A percentile compares a stretch with the other conserved stretches of the same genome.
Evolutionary conservation across 2,329 filamentous ascomycete species (phyloP).

Genomic region (Ascochyta koolunga): DNA sequence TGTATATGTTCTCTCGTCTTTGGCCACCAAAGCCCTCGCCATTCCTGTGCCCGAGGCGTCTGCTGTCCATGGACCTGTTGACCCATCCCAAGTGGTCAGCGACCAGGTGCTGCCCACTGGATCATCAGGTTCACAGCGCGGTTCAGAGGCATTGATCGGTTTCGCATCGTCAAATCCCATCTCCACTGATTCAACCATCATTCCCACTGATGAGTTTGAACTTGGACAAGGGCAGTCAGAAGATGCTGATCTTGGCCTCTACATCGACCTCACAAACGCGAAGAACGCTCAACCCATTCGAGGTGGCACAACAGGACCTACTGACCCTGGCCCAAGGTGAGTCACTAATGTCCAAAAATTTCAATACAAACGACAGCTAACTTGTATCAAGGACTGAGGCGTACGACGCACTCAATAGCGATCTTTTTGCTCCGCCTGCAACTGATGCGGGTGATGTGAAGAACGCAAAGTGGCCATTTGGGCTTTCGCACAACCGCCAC

Average conservation of each 20-base stretch:
- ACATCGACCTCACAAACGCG: conserved; percentile 46
- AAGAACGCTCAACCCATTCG: conserved; percentile 52
- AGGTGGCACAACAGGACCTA: conserved; percentile 46
- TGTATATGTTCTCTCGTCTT: conserved; percentile 1
- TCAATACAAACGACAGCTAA: neutral
- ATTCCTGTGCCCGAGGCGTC: conserved; percentile 14
- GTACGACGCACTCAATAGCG: conserved; percentile 49
- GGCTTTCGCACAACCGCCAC: conserved; percentile 49
- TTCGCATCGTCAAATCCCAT: conserved; percentile 42
- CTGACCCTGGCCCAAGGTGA: conserved; percentile 47
- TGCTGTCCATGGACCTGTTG: conserved; percentile 9
- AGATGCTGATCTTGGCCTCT: conserved; percentile 47
- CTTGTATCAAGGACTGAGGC: conserved; percentile 7
- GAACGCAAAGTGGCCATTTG: conserved; percentile 53
- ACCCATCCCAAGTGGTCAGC: conserved; percentile 11
- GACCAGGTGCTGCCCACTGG: conserved; percentile 33
- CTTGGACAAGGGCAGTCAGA: conserved; percentile 46
- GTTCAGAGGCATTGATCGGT: conserved; percentile 39
- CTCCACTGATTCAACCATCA: conserved; percentile 39
- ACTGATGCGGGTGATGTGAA: conserved; percentile 49
- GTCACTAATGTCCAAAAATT: neutral
- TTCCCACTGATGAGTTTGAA: conserved; percentile 45
- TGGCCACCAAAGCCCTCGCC: conserved; percentile 13
- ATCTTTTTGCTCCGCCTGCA: conserved; percentile 47
- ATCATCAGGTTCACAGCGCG: conserved; percentile 45